These are phyloP conservation scores for Aspergillus incahuasiensis DNA, from an alignment of 495 filamentous ascomycete species.

Conservation along the genomic window DNA sequence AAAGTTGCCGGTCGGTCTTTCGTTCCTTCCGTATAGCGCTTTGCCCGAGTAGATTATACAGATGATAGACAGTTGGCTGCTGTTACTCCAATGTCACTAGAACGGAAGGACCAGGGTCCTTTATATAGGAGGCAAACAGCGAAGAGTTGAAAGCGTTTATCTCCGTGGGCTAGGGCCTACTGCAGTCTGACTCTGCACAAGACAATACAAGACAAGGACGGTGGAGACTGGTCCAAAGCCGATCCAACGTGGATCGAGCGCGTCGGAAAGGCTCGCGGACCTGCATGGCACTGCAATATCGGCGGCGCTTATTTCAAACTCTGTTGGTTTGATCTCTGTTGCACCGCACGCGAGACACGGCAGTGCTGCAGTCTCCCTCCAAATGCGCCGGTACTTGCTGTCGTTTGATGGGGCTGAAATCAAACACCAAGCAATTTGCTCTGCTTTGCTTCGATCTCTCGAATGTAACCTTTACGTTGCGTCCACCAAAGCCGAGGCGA, in stretches of 20 bases:
- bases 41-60: background rate
- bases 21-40: background rate
- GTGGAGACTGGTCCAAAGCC: background rate
- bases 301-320: slow-evolving; percentile 15
- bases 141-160: background rate
- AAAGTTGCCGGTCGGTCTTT: background rate
- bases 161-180: background rate
- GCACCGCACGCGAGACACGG: slow-evolving; percentile 1
- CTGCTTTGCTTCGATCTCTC: background rate
- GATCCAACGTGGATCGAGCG: background rate
- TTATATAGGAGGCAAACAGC: background rate
- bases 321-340: slow-evolving; percentile 13
- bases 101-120: background rate
- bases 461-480: background rate
- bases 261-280: background rate
- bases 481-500: background rate
- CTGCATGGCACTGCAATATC: slow-evolving; percentile 12
- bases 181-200: too few relatives aligned
- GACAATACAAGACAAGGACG: too few relatives aligned
- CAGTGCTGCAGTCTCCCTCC: background rate
- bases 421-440: background rate
- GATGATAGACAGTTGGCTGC: background rate
- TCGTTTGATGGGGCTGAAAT: background rate
- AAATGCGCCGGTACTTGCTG: background rate
- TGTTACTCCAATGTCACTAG: background rate